A percentile compares a stretch with the other conserved stretches of the same genome.
phyloP scores from a whole-genome alignment of 2,329 filamentous ascomycete species.

The Sporothrix sp. region DNA sequence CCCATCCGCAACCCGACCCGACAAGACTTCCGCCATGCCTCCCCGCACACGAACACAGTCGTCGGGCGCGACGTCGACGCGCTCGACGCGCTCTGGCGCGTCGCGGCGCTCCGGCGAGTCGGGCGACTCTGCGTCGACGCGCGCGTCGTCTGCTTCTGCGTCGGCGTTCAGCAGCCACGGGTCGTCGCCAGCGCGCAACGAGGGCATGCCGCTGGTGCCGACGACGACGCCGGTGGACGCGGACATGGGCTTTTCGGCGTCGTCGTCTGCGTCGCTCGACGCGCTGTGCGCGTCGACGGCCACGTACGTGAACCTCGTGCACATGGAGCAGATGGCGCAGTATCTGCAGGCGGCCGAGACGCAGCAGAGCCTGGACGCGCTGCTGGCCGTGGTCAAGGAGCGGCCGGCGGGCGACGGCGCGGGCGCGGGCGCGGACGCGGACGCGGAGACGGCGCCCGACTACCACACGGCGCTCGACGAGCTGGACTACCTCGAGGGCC shows the following conservation, averaged over 20 bases:
- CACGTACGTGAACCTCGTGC: conserved; percentile 11
- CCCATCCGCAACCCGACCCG: not conserved
- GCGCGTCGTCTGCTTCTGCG: conserved; percentile 10
- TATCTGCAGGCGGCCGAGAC: conserved; percentile 11
- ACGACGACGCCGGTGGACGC: conserved; percentile 2
- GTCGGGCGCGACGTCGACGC: conserved; percentile 11
- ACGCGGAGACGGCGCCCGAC: not conserved
- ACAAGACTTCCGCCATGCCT: not conserved
- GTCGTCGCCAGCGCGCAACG: not conserved
- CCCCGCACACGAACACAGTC: conserved; percentile 9
- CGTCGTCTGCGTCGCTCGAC: not conserved
- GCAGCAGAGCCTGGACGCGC: conserved; percentile 13
- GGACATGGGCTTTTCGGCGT: not conserved
- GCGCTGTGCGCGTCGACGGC: conserved; percentile 6
- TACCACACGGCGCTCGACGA: conserved; percentile 36
- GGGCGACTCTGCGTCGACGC: conserved; percentile 7
- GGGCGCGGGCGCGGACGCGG: not conserved
- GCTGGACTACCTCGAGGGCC: conserved; percentile 81
- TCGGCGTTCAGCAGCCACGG: conserved; percentile 2
- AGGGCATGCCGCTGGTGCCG: not conserved
- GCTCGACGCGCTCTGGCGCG: conserved; percentile 5
- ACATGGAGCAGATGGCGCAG: conserved; percentile 16
- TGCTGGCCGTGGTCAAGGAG: conserved; percentile 14
- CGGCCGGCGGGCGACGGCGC: not conserved
- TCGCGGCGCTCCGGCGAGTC: conserved; percentile 10